Base-by-base conservation (phyloP, 2,329 filamentous ascomycete genomes). In the Trichophyton mentagrophytes region DNA sequence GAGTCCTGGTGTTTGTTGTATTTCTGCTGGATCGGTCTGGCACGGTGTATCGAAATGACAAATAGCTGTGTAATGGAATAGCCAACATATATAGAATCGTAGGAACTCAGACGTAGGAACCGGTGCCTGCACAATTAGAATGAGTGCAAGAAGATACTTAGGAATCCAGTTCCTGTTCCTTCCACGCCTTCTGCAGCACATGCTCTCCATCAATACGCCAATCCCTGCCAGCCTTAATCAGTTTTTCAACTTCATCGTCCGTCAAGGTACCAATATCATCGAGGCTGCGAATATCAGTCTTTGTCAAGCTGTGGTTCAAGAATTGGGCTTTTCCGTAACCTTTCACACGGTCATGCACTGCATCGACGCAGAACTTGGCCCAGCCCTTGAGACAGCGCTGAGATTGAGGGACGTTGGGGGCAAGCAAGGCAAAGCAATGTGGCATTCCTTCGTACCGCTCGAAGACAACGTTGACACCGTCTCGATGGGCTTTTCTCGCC, bases 341-440 rank as follows among this genome's bases (percentile, higher is more conserved):
- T 17, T 61, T 61, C 5, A 72, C 68, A 17, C 61, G 62, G 1
- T 67, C 72, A 0, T 69, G 65, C 3, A 67, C 69, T 3, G 69
- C 72, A 63, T 73, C 69, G 0, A 66, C 67, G 57, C 71, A 73
- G 60, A 89, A 90, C 1, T 69, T 71, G 0, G 80, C 73, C 80
- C 84, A 83, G 2, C 75, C 73, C 13, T 77, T 70, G 61, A 83
- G 79, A 66, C 83, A 87, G 56, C 79, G 76, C 65, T 69, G 73
- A 2, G 79, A 73, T 33, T 73, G 77, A 1, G 76, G 68, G 1
- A 78, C 69, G 3, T 73, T 71, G 1, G 77, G 71, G 60, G 89
- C 72, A 1, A 88, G 64, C 64, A 84, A 67, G 0, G 80, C 82
- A 68, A 89, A 77, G 57, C 75, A 76, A 62, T 78, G 76, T 8